phyloP scores from a whole-genome alignment of 768 basidiomycete genomes.

The Epithele typhae region DNA sequence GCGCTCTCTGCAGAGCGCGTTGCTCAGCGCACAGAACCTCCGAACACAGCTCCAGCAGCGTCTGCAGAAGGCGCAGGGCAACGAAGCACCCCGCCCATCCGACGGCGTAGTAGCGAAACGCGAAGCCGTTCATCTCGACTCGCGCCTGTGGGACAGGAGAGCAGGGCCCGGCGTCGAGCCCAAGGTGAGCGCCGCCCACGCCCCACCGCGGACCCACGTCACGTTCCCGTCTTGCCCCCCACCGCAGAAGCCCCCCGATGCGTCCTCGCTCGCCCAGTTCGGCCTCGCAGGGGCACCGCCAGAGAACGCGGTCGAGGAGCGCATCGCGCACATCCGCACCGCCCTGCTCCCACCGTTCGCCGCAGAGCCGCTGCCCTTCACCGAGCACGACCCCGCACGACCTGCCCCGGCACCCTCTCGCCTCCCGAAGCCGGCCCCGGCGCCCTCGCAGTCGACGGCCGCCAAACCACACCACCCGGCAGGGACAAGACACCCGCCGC shows the following conservation, averaged over 20 bases:
- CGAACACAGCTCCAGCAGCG: constrained; percentile 2
- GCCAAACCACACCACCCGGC: too few species aligned
- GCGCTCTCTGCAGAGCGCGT: constrained; percentile 6
- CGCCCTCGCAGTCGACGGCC: not conserved
- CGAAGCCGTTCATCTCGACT: not conserved
- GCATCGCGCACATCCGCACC: constrained; percentile 13
- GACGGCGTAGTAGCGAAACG: not conserved
- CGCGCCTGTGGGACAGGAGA: constrained; percentile 7
- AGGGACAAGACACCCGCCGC: not conserved
- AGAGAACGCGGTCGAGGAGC: constrained; percentile 11
- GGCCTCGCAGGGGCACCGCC: not conserved
- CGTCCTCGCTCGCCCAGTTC: not conserved
- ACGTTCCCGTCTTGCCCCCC: too few species aligned
- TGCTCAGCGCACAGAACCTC: constrained; percentile 2
- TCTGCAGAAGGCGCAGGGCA: not conserved
- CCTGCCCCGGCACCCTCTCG: not conserved
- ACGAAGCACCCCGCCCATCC: not conserved
- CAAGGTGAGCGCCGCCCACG: not conserved
- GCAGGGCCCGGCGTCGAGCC: constrained; percentile 1
- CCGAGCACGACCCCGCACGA: constrained; percentile 3
- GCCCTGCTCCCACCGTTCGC: constrained; percentile 9
- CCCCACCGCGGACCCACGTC: too few species aligned
- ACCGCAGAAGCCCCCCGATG: not conserved
- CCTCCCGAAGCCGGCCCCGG: constrained; percentile 1
- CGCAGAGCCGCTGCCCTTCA: not conserved